Evolutionary conservation across 73 alveolate species (phyloP), one percentile per base, ranked within the genome.

Genomic region (Paramecium tetraurelia): DNA sequence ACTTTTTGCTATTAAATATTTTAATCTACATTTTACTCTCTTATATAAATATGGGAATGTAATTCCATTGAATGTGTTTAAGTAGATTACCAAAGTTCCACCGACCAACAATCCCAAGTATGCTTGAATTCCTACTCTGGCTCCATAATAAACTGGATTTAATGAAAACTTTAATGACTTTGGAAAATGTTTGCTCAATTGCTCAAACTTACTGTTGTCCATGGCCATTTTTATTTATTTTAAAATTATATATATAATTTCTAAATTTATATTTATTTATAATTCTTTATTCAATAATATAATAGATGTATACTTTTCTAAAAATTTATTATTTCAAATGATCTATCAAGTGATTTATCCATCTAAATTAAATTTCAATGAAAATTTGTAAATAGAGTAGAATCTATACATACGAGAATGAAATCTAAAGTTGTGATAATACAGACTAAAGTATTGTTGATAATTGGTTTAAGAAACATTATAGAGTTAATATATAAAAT

Each of bases 61-160:
- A 2, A 36, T 36, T 36, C 59, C 59, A 72, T 72, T 72, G 21
- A 36, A 72, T 36, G 86, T 72, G 21, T 36, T 29, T 7, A 72
- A 36, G 18, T 72, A 72, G 33, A 72, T 36, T n/a, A 33, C 14
- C 10, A 72, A 20, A 3, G 86, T 40, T 29, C 59, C 86, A 35
- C 57, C 86, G 4, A 40, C 59, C 20, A 72, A 35, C 7, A 22
- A 18, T 29, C 86, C 86, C 14, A 72, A 33, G 10, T 21, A 36
- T 35, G 59, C 86, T 72, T 72, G 31, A 35, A 72, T 72, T 16
- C 86, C 86, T 14, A 33, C 57, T 72, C 86, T 72, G 8, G 86
- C 86, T 72, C 58, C 86, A 72, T 72, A 72, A 72, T 72, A 72
- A 14, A 72, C 86, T 35, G 86, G 86, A 72, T 72, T 72, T 22